phyloP scores from a whole-genome alignment of 805 yeast species.

The Suhomyces tanzawaensis region DNA sequence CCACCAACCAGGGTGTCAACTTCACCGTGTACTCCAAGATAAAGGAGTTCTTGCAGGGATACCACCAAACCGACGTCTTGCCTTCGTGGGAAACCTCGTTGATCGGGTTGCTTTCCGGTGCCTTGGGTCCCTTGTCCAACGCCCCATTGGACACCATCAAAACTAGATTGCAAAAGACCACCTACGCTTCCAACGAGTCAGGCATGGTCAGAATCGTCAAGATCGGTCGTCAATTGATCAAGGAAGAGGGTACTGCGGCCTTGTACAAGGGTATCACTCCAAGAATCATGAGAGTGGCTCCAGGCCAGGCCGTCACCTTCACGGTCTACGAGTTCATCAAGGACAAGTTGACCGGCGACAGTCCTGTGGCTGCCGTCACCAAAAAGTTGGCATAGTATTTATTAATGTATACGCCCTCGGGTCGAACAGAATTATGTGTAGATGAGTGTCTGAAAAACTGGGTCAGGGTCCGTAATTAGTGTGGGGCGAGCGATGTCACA shows the following conservation, averaged over 20 bases:
- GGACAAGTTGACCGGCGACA: constrained; percentile 47
- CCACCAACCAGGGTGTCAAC: constrained; percentile 97
- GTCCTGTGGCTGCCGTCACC: constrained; percentile 11
- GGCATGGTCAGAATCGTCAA: constrained; percentile 76
- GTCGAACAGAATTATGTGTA: too few relatives aligned
- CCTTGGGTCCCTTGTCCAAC: constrained; percentile 95
- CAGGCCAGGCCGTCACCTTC: constrained; percentile 98
- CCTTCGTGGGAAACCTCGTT: constrained; percentile 94
- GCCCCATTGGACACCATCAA: constrained; percentile 97
- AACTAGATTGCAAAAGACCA: constrained; percentile 92
- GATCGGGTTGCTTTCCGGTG: constrained; percentile 91
- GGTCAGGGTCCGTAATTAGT: too few relatives aligned
- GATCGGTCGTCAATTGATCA: constrained; percentile 76
- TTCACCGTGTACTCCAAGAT: constrained; percentile 91
- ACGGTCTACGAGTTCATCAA: constrained; percentile 92
- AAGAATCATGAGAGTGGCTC: constrained; percentile 98
- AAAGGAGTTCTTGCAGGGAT: constrained; percentile 64
- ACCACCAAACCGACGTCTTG: constrained; percentile 55
- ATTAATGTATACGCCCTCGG: too few relatives aligned
- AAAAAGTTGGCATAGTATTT: constrained; percentile 16
- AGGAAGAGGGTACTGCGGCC: constrained; percentile 74
- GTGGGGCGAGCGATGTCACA: too few relatives aligned
- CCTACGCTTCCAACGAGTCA: constrained; percentile 61
- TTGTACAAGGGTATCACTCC: constrained; percentile 97
- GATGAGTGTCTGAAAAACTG: too few relatives aligned